Percentiles rank a stretch among this genome's conserved stretches.
phyloP scores from a whole-genome alignment of 2,329 filamentous ascomycete genomes.

The Neonectria magnoliae region DNA sequence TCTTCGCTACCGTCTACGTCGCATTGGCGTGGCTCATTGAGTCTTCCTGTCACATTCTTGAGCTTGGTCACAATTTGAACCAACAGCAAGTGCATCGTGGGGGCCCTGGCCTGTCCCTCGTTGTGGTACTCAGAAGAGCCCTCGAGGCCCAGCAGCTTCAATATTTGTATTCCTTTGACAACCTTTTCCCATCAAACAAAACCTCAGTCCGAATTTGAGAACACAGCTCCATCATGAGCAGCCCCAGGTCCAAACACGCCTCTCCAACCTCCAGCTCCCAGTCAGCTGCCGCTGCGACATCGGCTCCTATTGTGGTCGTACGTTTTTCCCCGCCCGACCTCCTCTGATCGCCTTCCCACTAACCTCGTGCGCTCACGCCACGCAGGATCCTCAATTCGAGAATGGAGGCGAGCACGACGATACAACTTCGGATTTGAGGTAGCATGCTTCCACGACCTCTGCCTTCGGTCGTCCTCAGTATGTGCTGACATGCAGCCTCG shows the following conservation, averaged over 20 bases:
- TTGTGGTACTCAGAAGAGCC: too few relatives aligned
- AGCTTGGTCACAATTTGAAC: background rate
- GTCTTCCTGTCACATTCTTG: background rate
- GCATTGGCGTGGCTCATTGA: background rate
- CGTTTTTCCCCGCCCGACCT: background rate
- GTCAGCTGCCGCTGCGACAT: conserved; percentile 12
- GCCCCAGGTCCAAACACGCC: conserved; percentile 8
- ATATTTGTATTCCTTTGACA: background rate
- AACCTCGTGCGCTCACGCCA: conserved; percentile 9
- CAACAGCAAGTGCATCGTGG: background rate
- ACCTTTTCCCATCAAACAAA: background rate
- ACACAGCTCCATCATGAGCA: conserved; percentile 16
- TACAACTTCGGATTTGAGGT: conserved; percentile 21
- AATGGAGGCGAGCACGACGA: conserved; percentile 22
- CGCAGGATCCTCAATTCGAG: conserved; percentile 29
- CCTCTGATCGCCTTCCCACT: conserved; percentile 7
- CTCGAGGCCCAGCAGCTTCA: background rate
- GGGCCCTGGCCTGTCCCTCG: background rate
- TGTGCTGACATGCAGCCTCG: conserved; percentile 2
- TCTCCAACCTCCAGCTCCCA: conserved; percentile 16
- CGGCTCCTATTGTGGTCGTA: conserved; percentile 27
- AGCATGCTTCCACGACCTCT: background rate
- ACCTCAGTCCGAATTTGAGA: background rate
- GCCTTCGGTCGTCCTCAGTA: background rate
- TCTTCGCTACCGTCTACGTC: background rate